Evolutionary conservation across 371 early-diverging fungal genomes (phyloP).

Genomic region (Paraphysoderma sedebokerense): DNA sequence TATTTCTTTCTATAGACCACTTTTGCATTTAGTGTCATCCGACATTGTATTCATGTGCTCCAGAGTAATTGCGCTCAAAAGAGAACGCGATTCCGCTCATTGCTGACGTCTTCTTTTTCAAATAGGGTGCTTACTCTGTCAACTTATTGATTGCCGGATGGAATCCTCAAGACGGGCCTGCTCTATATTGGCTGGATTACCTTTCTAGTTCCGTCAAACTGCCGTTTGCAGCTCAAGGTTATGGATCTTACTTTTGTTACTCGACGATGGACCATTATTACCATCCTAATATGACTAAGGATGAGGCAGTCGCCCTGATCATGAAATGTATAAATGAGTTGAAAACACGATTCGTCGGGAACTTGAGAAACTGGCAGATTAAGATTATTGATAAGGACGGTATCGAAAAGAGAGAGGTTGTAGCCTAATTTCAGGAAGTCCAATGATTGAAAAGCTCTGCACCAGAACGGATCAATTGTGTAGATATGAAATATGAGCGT

Average conservation of each 20-base stretch:
- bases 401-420: too few species aligned
- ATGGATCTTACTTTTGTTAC: constrained; percentile 75
- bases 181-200: constrained; percentile 88
- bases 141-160: constrained; percentile 79
- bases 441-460: too few species aligned
- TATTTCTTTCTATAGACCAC: background rate
- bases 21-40: background rate
- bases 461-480: too few species aligned
- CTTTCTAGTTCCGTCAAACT: constrained; percentile 60
- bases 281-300: constrained; percentile 57
- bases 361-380: constrained; percentile 62
- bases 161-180: constrained; percentile 48
- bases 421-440: too few species aligned
- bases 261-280: constrained; percentile 89
- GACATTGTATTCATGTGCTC: background rate
- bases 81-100: background rate
- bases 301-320: constrained; percentile 62
- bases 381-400: constrained; percentile 77
- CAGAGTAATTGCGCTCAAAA: background rate
- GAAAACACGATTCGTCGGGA: constrained; percentile 68
- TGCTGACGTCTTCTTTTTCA: constrained; percentile 3
- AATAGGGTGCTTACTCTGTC: constrained; percentile 69
- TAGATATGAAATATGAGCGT: too few species aligned
- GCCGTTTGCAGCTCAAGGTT: constrained; percentile 85
- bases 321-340: constrained; percentile 74